phyloP scores from a whole-genome alignment of 2,329 filamentous ascomycete genomes.

The Parastagonospora avenae region DNA sequence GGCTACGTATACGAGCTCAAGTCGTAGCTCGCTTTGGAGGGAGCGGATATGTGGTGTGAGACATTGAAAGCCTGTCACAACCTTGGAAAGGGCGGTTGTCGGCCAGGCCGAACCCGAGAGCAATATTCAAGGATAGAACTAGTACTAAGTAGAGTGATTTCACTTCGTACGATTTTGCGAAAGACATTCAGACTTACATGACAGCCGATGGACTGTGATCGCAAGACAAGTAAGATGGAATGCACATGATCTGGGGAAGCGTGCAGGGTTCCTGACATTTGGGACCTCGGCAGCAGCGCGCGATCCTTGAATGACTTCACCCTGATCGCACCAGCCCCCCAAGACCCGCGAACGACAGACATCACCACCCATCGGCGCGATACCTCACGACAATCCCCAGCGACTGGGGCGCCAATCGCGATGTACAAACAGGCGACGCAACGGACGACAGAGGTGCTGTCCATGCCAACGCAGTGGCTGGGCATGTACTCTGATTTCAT shows the following conservation, averaged over 20 bases:
- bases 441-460: slow-evolving; percentile 55
- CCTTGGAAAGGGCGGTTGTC: too few species aligned
- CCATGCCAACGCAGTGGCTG: slow-evolving; percentile 69
- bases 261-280: neutral
- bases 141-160: too few species aligned
- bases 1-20: too few species aligned
- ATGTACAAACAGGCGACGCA: slow-evolving; percentile 48
- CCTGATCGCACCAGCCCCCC: slow-evolving; percentile 33
- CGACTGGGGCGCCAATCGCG: slow-evolving; percentile 23
- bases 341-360: slow-evolving; percentile 11
- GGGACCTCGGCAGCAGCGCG: slow-evolving; percentile 40
- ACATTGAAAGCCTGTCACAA: too few species aligned
- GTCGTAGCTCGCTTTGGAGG: too few species aligned
- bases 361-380: slow-evolving; percentile 21
- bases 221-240: neutral
- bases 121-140: too few species aligned
- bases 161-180: too few species aligned
- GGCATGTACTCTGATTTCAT: slow-evolving; percentile 86
- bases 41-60: too few species aligned
- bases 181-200: neutral
- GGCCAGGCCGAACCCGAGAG: too few species aligned
- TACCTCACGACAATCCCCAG: slow-evolving; percentile 11
- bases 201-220: neutral
- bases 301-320: slow-evolving; percentile 30
- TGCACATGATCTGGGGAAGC: slow-evolving; percentile 13